Percentiles rank a stretch among this genome's conserved stretches.
phyloP scores from a whole-genome alignment of 192 early-diverging fungal species.

The Coemansia sp. region DNA sequence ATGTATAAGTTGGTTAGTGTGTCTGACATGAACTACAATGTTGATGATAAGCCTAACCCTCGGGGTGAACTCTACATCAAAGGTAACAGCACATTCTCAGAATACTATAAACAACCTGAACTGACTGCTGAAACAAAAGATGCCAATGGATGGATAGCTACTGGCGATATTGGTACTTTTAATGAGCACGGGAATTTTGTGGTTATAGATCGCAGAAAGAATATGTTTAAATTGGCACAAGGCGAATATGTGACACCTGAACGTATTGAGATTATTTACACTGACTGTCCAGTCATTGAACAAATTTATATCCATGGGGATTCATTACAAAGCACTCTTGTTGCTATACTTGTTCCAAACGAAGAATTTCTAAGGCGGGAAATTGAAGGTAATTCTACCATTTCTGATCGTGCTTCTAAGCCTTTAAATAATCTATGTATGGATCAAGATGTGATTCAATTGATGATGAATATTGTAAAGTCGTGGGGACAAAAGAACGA shows the following conservation, averaged over 20 bases:
- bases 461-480: slow-evolving; percentile 55
- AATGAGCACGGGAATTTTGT: slow-evolving; percentile 64
- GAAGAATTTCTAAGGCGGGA: slow-evolving; percentile 57
- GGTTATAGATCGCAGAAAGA: slow-evolving; percentile 82
- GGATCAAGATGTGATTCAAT: slow-evolving; percentile 54
- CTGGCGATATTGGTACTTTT: slow-evolving; percentile 81
- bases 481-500: slow-evolving; percentile 59
- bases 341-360: slow-evolving; percentile 76
- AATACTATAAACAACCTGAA: slow-evolving; percentile 75
- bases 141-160: slow-evolving; percentile 76
- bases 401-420: slow-evolving; percentile 19
- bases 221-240: slow-evolving; percentile 79
- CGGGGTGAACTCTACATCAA: slow-evolving; percentile 82
- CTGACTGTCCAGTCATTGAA: slow-evolving; percentile 58
- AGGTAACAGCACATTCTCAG: slow-evolving; percentile 72
- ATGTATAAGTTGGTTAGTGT: slow-evolving; percentile 82
- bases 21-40: slow-evolving; percentile 70
- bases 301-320: slow-evolving; percentile 80
- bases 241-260: slow-evolving; percentile 83
- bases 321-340: slow-evolving; percentile 71
- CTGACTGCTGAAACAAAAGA: slow-evolving; percentile 75
- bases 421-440: slow-evolving; percentile 53
- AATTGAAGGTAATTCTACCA: slow-evolving; percentile 33
- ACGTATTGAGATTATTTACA: slow-evolving; percentile 73
- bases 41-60: slow-evolving; percentile 53